A percentile compares a stretch with the other conserved stretches of the same genome.
Conservation (phyloP, 768 basidiomycete genomes). For the Xanthoconium stramineum region DNA sequence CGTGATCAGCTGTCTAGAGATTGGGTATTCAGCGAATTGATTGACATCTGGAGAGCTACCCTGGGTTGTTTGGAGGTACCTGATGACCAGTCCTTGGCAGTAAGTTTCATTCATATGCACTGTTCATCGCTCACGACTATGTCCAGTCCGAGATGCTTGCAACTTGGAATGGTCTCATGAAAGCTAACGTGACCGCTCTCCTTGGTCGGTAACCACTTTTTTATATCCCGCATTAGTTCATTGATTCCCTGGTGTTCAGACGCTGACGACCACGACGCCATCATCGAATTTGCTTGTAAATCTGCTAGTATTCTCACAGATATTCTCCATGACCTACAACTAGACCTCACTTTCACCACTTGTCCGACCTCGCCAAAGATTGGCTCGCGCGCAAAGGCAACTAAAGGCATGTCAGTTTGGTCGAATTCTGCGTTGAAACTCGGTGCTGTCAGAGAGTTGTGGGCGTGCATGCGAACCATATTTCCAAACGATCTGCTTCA, state of each 20-base stretch:
- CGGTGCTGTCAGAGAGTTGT: constrained; percentile 55
- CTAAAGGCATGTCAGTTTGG: constrained; percentile 8
- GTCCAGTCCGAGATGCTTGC: constrained; percentile 44
- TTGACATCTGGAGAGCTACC: constrained; percentile 53
- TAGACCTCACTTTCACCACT: constrained; percentile 39
- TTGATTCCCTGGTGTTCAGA: constrained; percentile 33
- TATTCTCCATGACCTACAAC: constrained; percentile 45
- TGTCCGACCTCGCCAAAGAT: constrained; percentile 11
- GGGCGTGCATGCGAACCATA: constrained; percentile 43
- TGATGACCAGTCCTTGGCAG: constrained; percentile 47
- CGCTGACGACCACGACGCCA: constrained; percentile 38
- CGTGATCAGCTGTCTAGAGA: constrained; percentile 52
- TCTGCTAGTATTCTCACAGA: constrained; percentile 44
- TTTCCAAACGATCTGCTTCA: constrained; percentile 43
- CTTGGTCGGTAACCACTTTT: constrained; percentile 48
- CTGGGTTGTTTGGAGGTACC: constrained; percentile 42
- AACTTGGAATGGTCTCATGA: constrained; percentile 58
- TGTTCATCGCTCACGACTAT: constrained; percentile 2
- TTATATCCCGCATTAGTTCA: background rate
- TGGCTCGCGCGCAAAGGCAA: constrained; percentile 2
- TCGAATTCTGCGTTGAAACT: constrained; percentile 54
- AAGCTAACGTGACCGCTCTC: constrained; percentile 43
- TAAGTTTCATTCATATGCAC: constrained; percentile 31
- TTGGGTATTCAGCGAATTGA: constrained; percentile 51
- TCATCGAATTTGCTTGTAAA: constrained; percentile 38